Percentiles rank a stretch among this genome's conserved stretches.
phyloP scores from a whole-genome alignment of 2,329 filamentous ascomycete genomes.

The Ophiocordyceps polyrhachis-furcata region DNA sequence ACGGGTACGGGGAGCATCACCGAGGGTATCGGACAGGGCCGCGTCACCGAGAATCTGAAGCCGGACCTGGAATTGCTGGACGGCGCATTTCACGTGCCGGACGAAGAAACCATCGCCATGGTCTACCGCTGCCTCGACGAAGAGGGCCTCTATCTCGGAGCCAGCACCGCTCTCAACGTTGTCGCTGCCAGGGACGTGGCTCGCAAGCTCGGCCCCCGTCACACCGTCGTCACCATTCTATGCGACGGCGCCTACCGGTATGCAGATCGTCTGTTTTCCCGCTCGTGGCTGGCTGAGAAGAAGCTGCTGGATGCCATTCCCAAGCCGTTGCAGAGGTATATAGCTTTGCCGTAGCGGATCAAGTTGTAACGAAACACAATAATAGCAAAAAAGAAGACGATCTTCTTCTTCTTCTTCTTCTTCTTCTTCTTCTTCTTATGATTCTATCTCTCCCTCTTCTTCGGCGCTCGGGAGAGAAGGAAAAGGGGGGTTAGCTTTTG shows the following conservation, averaged over 20 bases:
- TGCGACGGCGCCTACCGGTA: constrained; percentile 97
- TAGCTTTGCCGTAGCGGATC: constrained; percentile 56
- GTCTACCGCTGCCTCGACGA: constrained; percentile 92
- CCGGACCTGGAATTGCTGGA: constrained; percentile 74
- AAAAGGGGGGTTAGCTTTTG: no score
- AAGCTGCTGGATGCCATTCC: constrained; percentile 66
- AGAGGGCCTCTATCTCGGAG: constrained; percentile 87
- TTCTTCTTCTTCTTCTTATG: no score
- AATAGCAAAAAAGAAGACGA: no score
- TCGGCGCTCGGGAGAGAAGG: no score
- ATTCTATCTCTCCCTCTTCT: no score
- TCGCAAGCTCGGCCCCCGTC: constrained; percentile 69
- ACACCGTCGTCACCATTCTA: constrained; percentile 83
- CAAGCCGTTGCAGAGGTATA: constrained; percentile 76
- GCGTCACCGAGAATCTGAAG: constrained; percentile 84
- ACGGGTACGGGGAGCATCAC: constrained; percentile 72
- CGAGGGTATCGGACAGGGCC: constrained; percentile 91
- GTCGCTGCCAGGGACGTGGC: constrained; percentile 90
- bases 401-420: no score
- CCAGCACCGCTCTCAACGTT: constrained; percentile 85
- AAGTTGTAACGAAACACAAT: background rate
- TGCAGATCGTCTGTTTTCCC: constrained; percentile 81
- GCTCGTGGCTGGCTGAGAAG: constrained; percentile 79
- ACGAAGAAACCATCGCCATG: constrained; percentile 95
- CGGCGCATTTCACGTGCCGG: constrained; percentile 64